Conservation (phyloP, 176 grass and related monocot species). For the Dendrocalamus sinicus region DNA sequence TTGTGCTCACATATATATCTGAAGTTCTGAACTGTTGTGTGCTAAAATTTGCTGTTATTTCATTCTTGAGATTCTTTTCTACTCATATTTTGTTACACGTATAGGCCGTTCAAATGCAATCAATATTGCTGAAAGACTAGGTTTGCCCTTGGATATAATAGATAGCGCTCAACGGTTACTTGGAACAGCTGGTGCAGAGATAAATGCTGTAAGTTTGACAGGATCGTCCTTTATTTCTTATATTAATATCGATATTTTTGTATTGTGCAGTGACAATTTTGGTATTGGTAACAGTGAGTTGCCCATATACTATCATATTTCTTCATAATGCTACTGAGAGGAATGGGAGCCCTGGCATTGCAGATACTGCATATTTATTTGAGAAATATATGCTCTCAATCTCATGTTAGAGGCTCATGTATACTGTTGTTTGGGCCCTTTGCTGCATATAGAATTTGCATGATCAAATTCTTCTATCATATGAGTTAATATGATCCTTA, state of each 20-base stretch:
- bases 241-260: background rate
- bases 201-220: constrained; percentile 58
- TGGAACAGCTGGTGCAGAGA: constrained; percentile 77
- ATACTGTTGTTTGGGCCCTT: constrained; percentile 8
- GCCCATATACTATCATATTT: background rate
- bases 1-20: background rate
- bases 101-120: constrained; percentile 83
- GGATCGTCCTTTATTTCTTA: constrained; percentile 28
- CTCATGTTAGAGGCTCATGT: background rate
- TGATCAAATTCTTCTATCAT: constrained; percentile 17
- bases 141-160: constrained; percentile 57
- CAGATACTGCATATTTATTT: constrained; percentile 18
- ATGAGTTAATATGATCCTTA: constrained; percentile 19
- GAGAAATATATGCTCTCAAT: background rate
- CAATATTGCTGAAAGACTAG: constrained; percentile 77
- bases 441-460: background rate
- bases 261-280: constrained; percentile 10
- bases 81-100: constrained; percentile 36
- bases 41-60: constrained; percentile 31
- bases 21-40: constrained; percentile 25
- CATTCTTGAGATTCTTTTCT: constrained; percentile 30
- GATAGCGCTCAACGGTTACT: constrained; percentile 53
- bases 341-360: background rate
- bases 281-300: constrained; percentile 1
- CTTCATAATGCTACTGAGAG: background rate